Conservation (phyloP, 2,329 filamentous ascomycete genomes). For the Arthrobotrys entomopaga region DNA sequence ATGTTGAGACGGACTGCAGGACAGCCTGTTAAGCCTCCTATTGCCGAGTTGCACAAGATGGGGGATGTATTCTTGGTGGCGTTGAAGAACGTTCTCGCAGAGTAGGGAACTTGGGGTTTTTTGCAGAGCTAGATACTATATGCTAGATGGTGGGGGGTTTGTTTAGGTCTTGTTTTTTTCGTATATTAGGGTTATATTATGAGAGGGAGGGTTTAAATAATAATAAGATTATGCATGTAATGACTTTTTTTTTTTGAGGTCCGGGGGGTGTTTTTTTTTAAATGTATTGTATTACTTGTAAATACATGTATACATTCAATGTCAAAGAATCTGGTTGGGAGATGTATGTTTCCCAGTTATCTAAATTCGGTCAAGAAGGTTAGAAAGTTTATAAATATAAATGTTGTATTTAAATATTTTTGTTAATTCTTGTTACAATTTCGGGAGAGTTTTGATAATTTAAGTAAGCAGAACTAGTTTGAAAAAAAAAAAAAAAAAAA, state of each 20-base stretch:
- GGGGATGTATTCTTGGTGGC: constrained; percentile 82
- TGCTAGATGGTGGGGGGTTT: not conserved
- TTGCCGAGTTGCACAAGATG: constrained; percentile 83
- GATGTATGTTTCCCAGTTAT: no score
- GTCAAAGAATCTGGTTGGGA: no score
- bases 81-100: constrained; percentile 81
- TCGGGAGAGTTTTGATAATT: no score
- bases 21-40: constrained; percentile 81
- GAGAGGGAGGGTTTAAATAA: not conserved
- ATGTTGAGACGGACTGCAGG: constrained; percentile 81
- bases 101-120: constrained; percentile 64
- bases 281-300: not conserved
- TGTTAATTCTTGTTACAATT: no score
- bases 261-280: not conserved
- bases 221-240: not conserved
- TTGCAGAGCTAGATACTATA: no score
- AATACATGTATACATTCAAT: no score
- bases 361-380: no score
- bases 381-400: no score
- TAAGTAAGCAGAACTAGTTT: no score
- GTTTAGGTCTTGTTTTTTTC: not conserved
- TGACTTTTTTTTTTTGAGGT: not conserved
- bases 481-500: no score
- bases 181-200: not conserved
- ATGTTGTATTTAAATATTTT: no score